phyloP scores from a whole-genome alignment of 1,284 basidiomycete genomes.

The Moesziomyces antarcticus region DNA sequence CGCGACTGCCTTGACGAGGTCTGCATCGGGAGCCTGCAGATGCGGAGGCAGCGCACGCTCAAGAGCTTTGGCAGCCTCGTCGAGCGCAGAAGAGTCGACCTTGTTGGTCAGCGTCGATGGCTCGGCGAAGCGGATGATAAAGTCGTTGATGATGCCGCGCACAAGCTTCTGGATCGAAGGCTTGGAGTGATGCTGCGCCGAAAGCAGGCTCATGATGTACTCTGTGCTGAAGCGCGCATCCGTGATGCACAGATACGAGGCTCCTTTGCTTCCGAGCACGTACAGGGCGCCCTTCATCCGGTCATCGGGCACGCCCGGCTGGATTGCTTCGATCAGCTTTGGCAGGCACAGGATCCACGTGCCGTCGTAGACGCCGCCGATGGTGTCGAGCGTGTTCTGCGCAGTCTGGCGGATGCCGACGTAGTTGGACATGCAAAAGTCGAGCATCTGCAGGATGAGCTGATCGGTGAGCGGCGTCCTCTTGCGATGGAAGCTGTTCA shows the following conservation, averaged over 20 bases:
- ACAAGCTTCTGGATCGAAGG: constrained; percentile 90
- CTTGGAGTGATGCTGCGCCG: constrained; percentile 91
- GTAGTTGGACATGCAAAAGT: constrained; percentile 76
- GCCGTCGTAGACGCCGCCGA: constrained; percentile 82
- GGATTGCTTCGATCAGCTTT: constrained; percentile 76
- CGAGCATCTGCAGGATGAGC: constrained; percentile 80
- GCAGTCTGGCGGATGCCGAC: constrained; percentile 73
- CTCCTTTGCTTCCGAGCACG: constrained; percentile 81
- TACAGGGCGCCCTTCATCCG: constrained; percentile 95
- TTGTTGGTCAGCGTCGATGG: constrained; percentile 56
- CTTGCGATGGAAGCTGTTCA: constrained; percentile 82
- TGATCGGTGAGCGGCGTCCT: constrained; percentile 83
- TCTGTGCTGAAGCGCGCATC: constrained; percentile 78
- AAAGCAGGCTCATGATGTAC: constrained; percentile 79
- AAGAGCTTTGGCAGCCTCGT: constrained; percentile 28
- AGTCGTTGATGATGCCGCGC: constrained; percentile 77
- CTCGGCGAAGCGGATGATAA: constrained; percentile 66
- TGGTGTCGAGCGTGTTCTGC: constrained; percentile 77
- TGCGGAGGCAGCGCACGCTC: constrained; percentile 20
- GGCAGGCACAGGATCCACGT: constrained; percentile 81
- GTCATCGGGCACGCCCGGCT: constrained; percentile 76
- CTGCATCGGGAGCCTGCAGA: constrained; percentile 34
- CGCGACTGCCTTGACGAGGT: constrained; percentile 64
- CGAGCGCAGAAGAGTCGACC: constrained; percentile 40
- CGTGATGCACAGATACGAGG: constrained; percentile 68